A percentile compares a stretch with the other conserved stretches of the same genome.
These are phyloP conservation scores for Hypocreales sp. DNA, from an alignment of 2,329 filamentous ascomycete species.

Conservation along the genomic window DNA sequence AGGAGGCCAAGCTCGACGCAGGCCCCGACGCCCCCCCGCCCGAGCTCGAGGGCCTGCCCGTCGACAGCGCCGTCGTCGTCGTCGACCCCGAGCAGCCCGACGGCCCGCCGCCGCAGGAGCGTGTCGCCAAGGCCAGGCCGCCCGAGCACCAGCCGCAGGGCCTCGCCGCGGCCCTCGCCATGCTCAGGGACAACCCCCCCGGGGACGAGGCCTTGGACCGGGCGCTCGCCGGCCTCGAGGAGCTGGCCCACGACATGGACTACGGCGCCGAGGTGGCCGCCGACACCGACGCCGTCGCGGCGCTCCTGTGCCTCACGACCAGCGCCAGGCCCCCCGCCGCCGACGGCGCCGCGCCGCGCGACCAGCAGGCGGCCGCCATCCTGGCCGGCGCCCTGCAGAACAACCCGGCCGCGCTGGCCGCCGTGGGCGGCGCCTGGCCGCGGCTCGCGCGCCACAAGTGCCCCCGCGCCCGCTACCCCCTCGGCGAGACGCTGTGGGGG, in stretches of 20 bases:
- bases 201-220: constrained; percentile 23
- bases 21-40: constrained; percentile 35
- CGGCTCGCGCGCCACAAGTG: constrained; percentile 23
- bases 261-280: constrained; percentile 49
- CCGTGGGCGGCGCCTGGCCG: constrained; percentile 33
- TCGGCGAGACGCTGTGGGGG: constrained; percentile 25
- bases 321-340: constrained; percentile 10
- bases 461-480: constrained; percentile 9
- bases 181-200: constrained; percentile 28
- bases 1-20: constrained; percentile 53
- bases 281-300: constrained; percentile 33
- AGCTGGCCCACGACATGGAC: constrained; percentile 53
- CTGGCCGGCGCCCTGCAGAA: constrained; percentile 46
- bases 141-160: constrained; percentile 19
- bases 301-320: constrained; percentile 41
- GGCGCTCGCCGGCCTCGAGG: constrained; percentile 42
- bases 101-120: constrained; percentile 40
- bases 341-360: constrained; percentile 18
- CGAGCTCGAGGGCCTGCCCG: constrained; percentile 32
- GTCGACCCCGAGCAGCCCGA: constrained; percentile 33
- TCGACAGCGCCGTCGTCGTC: constrained; percentile 35
- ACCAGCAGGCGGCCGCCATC: constrained; percentile 39
- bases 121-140: constrained; percentile 39
- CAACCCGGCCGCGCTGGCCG: constrained; percentile 43
- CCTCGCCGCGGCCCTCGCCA: constrained; percentile 26